phyloP scores from a whole-genome alignment of 2,329 filamentous ascomycete genomes.

The Paraconiothyrium sp. region DNA sequence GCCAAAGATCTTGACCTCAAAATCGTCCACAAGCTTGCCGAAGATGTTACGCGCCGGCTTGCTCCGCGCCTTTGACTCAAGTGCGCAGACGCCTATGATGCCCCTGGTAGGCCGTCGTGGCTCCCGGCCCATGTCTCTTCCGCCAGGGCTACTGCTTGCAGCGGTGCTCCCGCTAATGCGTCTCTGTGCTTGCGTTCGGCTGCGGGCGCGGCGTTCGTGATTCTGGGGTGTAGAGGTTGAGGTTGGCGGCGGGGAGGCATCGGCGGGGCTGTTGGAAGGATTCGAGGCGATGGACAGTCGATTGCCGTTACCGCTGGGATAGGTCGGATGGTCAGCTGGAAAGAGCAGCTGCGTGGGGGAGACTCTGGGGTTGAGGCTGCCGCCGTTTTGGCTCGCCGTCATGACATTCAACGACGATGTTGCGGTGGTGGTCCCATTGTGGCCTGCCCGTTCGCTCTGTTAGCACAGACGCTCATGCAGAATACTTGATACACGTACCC shows the following conservation, averaged over 20 bases:
- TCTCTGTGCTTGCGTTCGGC: constrained; percentile 68
- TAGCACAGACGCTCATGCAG: background rate
- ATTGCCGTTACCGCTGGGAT: constrained; percentile 7
- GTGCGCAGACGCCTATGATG: constrained; percentile 89
- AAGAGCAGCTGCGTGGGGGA: constrained; percentile 52
- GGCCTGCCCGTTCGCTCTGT: constrained; percentile 18
- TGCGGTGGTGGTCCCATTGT: constrained; percentile 52
- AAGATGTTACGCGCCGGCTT: constrained; percentile 97
- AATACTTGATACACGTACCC: constrained; percentile 35
- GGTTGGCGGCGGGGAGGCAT: constrained; percentile 17
- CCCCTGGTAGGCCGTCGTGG: constrained; percentile 60
- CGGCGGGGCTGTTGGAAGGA: constrained; percentile 13
- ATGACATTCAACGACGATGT: constrained; percentile 56
- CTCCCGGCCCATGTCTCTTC: constrained; percentile 64
- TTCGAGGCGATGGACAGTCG: constrained; percentile 9
- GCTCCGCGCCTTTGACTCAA: constrained; percentile 95
- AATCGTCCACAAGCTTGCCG: constrained; percentile 90
- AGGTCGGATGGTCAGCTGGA: constrained; percentile 37
- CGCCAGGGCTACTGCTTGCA: constrained; percentile 83
- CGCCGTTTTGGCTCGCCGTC: constrained; percentile 56
- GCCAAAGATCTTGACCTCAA: constrained; percentile 96
- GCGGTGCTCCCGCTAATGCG: constrained; percentile 83
- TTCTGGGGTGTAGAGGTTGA: constrained; percentile 22
- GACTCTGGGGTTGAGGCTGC: constrained; percentile 47
- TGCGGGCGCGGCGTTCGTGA: constrained; percentile 46